Evolutionary conservation across 1,139 yeast genomes (phyloP), one percentile per base, ranked within the genome.

Genomic region (Yamadazyma oceani): DNA sequence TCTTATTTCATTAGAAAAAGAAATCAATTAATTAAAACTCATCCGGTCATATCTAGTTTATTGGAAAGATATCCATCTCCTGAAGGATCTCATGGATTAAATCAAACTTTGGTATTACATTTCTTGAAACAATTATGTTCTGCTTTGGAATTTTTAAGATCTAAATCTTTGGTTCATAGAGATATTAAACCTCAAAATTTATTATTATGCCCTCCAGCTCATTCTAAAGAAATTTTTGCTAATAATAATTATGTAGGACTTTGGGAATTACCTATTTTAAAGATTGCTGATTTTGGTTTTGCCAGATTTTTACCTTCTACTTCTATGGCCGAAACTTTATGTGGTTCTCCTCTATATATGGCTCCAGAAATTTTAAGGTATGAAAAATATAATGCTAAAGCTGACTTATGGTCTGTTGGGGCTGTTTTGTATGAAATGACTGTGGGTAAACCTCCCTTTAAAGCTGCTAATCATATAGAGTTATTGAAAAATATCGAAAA

Each of bases 321-420:
- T 1, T 83, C 96, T 2, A 73, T 94, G 77, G 97, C 98, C 1
- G 98, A 92, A 60, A 92, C 98, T 2, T 69, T 92, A 46, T 92
- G 98, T 69, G 98, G 98, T 1, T 87, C 96, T 9, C 98, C 98
- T 1, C 66, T 92, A 33, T 92, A 94, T 60, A 92, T 92, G 98
- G 98, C 98, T 0, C 98, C 98, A 0, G 98, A 92, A 61, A 94
- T 92, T 35, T 71, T 92, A 51, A 74, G 95, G 45, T 89, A 88
- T 57, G 97, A 94, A 58, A 92, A 89, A 61, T 92, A 92, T 63
- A 89, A 90, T 53, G 98, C 97, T 3, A 90, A 89, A 58, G 97
- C 97, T 0, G 98, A 92, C 58, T 66, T 92, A 46, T 92, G 98
- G 98, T 88, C 97, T 2, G 96, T 92, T 4, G 98, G 98, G 3